These are phyloP conservation scores for Trametopsis cervina DNA, from an alignment of 768 basidiomycete genomes.

Conservation along the genomic window DNA sequence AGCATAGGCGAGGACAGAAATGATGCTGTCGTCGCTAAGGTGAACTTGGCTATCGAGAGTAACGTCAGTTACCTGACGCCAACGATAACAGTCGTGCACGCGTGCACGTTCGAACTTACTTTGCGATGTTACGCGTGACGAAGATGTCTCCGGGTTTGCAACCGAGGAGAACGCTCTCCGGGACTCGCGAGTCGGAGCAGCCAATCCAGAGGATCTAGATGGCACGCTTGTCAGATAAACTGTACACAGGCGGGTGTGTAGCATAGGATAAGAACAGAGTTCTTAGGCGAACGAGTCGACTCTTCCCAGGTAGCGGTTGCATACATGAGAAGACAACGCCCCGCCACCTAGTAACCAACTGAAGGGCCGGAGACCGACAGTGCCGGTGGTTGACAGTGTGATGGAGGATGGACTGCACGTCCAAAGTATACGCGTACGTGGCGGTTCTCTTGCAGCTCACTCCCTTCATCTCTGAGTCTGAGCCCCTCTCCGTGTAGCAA, in stretches of 20 bases:
- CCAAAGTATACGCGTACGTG: background rate
- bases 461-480: background rate
- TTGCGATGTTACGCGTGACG: slow-evolving; percentile 82
- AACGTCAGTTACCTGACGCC: background rate
- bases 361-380: no score
- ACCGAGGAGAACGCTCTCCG: slow-evolving; percentile 66
- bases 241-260: background rate
- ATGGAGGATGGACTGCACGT: no score
- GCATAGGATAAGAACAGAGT: background rate
- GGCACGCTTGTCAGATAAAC: background rate
- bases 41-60: slow-evolving; percentile 12
- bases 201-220: slow-evolving; percentile 72
- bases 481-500: background rate
- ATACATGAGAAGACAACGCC: no score
- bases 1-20: slow-evolving; percentile 13
- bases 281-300: no score
- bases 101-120: slow-evolving; percentile 39
- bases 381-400: no score
- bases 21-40: slow-evolving; percentile 10
- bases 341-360: no score
- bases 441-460: background rate
- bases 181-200: slow-evolving; percentile 81
- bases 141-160: slow-evolving; percentile 77
- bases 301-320: no score
- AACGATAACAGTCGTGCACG: background rate